Conservation (phyloP, 371 early-diverging fungal genomes). For the Chytridiales sp. region DNA sequence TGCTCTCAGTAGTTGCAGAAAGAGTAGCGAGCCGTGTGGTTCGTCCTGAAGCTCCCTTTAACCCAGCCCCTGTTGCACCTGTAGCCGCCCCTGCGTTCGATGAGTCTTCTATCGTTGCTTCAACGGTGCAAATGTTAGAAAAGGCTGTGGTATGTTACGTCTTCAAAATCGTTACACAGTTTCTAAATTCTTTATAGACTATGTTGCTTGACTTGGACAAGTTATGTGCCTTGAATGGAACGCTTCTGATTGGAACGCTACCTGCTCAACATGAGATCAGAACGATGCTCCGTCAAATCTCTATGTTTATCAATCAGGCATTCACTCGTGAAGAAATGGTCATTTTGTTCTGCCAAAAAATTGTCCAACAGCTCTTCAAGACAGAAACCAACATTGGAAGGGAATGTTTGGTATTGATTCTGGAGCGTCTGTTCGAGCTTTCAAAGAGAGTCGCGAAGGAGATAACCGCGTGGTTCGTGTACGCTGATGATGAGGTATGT, state of each 20-base stretch:
- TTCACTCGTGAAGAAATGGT: conserved; percentile 75
- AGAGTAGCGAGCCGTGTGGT: too few relatives aligned
- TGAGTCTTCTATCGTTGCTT: too few relatives aligned
- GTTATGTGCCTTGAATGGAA: conserved; percentile 54
- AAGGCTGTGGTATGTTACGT: conserved; percentile 51
- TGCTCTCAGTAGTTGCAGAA: too few relatives aligned
- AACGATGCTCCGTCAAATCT: conserved; percentile 67
- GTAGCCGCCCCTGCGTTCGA: too few relatives aligned
- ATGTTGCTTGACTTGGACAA: conserved; percentile 72
- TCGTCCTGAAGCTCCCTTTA: too few relatives aligned
- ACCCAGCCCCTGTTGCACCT: too few relatives aligned
- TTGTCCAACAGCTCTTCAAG: conserved; percentile 80
- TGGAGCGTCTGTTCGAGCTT: conserved; percentile 70
- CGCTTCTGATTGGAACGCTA: conserved; percentile 61
- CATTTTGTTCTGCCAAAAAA: conserved; percentile 80
- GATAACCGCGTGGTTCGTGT: conserved; percentile 89
- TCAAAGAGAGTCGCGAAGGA: conserved; percentile 77
- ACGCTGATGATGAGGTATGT: conserved; percentile 80
- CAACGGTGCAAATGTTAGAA: conserved; percentile 69
- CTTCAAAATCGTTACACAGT: neutral
- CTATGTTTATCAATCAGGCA: conserved; percentile 64
- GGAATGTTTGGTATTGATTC: conserved; percentile 77
- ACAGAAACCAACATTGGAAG: conserved; percentile 70
- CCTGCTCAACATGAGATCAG: conserved; percentile 80
- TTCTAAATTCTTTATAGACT: neutral